These are phyloP conservation scores for Theileria annulata DNA, from an alignment of 169 alveolate species.

Conservation along the genomic window DNA sequence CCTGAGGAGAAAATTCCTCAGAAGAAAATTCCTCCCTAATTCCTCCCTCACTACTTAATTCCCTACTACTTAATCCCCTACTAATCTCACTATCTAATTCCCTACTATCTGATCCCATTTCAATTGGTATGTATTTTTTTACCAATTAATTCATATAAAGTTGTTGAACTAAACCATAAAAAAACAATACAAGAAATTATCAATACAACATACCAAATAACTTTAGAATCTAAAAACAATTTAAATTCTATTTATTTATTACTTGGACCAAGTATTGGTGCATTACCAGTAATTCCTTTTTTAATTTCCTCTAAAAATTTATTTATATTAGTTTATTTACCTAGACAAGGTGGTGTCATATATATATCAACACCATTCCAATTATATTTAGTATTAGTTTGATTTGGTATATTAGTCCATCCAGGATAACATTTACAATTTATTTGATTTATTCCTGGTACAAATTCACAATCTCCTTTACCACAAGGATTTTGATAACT, in stretches of 20 bases:
- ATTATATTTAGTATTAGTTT: conserved; percentile 53
- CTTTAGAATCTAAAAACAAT: conserved; percentile 29
- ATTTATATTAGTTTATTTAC: background rate
- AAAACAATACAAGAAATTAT: conserved; percentile 22
- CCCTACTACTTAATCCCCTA: too few species aligned
- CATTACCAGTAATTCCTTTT: conserved; percentile 63
- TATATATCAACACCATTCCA: conserved; percentile 74
- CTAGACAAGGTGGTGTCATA: conserved; percentile 75
- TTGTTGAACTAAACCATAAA: conserved; percentile 43
- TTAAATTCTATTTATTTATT: background rate
- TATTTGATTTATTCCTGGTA: conserved; percentile 70
- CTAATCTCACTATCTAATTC: too few species aligned
- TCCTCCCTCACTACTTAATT: too few species aligned
- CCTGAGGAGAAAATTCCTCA: too few species aligned
- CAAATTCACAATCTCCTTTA: conserved; percentile 71
- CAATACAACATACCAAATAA: conserved; percentile 45
- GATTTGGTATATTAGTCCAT: conserved; percentile 70
- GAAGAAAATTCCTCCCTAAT: too few species aligned
- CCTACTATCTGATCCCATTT: too few species aligned
- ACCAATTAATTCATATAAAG: conserved; percentile 17
- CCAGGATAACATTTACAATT: conserved; percentile 77
- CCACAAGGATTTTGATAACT: conserved; percentile 75
- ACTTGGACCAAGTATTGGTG: conserved; percentile 63
- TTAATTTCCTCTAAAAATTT: conserved; percentile 26
- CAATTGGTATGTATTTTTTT: background rate